A percentile compares a stretch with the other conserved stretches of the same genome.
phyloP scores from a whole-genome alignment of 768 basidiomycete species.

The Termitomyces heimii region DNA sequence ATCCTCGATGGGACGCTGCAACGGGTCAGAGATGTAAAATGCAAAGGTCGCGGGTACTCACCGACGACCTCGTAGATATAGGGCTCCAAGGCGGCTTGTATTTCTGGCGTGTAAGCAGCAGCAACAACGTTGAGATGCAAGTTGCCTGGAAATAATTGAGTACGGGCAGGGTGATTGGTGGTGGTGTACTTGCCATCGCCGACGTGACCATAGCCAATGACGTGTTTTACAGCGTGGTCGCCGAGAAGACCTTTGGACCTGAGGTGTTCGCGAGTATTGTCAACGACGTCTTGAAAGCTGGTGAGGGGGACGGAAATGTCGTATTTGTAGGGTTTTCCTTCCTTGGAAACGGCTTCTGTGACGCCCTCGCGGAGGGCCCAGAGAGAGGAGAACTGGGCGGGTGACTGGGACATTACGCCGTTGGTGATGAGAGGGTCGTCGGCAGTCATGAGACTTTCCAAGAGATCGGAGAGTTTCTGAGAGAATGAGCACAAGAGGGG shows the following conservation, averaged over 20 bases:
- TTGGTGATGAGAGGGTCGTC: constrained; percentile 78
- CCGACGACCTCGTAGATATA: constrained; percentile 91
- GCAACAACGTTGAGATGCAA: constrained; percentile 91
- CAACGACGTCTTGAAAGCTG: constrained; percentile 84
- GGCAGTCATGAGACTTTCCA: constrained; percentile 71
- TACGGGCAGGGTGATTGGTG: neutral
- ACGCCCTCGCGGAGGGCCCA: constrained; percentile 93
- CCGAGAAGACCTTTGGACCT: constrained; percentile 62
- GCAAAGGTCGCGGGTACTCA: constrained; percentile 29
- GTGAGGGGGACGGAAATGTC: constrained; percentile 87
- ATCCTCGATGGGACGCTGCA: constrained; percentile 73
- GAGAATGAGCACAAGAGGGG: neutral
- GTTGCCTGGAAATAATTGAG: constrained; percentile 53
- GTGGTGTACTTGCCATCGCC: constrained; percentile 76
- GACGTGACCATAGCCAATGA: constrained; percentile 93
- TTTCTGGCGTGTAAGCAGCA: constrained; percentile 72
- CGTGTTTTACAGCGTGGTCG: constrained; percentile 72
- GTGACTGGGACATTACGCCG: constrained; percentile 88
- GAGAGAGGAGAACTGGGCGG: constrained; percentile 81
- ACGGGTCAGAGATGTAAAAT: neutral
- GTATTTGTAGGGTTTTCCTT: constrained; percentile 96
- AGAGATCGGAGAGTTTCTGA: constrained; percentile 82
- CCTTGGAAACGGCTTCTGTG: constrained; percentile 88
- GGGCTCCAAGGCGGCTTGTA: constrained; percentile 86
- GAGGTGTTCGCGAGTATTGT: constrained; percentile 69